Evolutionary conservation across 2,329 filamentous ascomycete species (phyloP), one percentile per base, ranked within the genome.

Genomic region (Trichoderma aggressivum): DNA sequence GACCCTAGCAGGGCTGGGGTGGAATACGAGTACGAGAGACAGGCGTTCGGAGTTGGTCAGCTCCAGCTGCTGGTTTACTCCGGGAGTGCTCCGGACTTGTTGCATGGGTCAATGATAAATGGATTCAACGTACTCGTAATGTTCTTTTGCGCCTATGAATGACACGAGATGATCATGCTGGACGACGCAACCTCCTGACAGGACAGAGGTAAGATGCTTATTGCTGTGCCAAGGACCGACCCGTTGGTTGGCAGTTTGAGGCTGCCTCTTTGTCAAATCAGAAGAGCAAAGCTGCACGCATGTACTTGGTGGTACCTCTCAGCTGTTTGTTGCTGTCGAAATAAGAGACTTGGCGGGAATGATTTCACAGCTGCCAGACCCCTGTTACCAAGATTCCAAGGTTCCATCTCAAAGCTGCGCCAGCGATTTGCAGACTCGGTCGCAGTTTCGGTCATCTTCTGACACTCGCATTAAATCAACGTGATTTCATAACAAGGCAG

Each of bases 21-120:
- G 5, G n/a, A 66, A 66, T 66, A 66, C 63, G 63, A 66, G 63
- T 66, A 66, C 63, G 63, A 66, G 39, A 43, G 39, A 43, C 16
- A 1, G 39, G 16, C 30, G 34, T 11, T 16, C 32, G 58, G 62
- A 53, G 28, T 65, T 47, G 60, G 28, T 21, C 24, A 28, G 34
- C 60, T 47, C 14, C 14, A 3, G 12, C 21, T 53, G 47, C 47
- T 14, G 11, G 7, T 47, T 21, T 12, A 21, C n/a, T 24, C 47
- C 47, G 18, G 56, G 56, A 11, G 18, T 11, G 39, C 59, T 56
- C 53, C 26, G 21, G 59, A 61, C 24, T 18, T 30, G 28, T 12
- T 56, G 53, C 53, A 56, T 28, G 24, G 14, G 12, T 18, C 26
- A 28, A 28, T 28, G 0, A 3, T 50, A 2, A n/a, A 50, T 21